Percentiles rank a stretch among this genome's conserved stretches.
These are phyloP conservation scores for Fonsecaea nubica DNA, from an alignment of 2,329 filamentous ascomycete genomes.

Conservation along the genomic window DNA sequence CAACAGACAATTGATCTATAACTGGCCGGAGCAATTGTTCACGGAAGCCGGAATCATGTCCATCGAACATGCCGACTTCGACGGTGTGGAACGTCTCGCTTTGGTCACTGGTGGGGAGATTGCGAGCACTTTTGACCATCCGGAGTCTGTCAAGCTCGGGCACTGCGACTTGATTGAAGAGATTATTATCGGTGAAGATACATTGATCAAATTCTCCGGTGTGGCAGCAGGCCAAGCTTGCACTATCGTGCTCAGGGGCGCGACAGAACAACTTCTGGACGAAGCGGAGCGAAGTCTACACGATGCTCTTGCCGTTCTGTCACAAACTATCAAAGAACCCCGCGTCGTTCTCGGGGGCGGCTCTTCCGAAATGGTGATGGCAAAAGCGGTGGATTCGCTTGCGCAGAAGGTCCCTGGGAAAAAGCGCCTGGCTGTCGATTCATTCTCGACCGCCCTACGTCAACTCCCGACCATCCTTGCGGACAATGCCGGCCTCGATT, in stretches of 20 bases:
- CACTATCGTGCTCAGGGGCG: conserved; percentile 94
- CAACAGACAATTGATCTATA: conserved; percentile 99
- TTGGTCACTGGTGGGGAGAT: conserved; percentile 98
- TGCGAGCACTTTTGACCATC: conserved; percentile 96
- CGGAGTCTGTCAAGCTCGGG: conserved; percentile 94
- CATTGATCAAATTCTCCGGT: conserved; percentile 94
- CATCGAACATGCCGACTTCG: conserved; percentile 98
- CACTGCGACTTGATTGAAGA: conserved; percentile 96
- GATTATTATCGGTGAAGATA: conserved; percentile 97
- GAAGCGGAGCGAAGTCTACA: conserved; percentile 96
- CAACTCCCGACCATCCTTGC: conserved; percentile 96
- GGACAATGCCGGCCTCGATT: conserved; percentile 96
- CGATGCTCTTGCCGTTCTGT: conserved; percentile 93
- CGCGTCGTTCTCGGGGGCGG: conserved; percentile 93
- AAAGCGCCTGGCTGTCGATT: conserved; percentile 90
- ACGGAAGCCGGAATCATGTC: conserved; percentile 97
- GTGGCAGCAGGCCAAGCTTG: conserved; percentile 93
- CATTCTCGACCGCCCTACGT: conserved; percentile 85
- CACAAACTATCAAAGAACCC: conserved; percentile 93
- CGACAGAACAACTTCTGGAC: conserved; percentile 94
- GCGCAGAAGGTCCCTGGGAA: conserved; percentile 95
- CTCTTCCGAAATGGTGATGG: conserved; percentile 98
- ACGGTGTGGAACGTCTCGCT: conserved; percentile 93
- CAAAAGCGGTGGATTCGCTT: conserved; percentile 92
- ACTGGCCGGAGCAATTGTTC: conserved; percentile 99